Conservation (phyloP, 2,329 filamentous ascomycete species). For the Aspergillus jensenii region DNA sequence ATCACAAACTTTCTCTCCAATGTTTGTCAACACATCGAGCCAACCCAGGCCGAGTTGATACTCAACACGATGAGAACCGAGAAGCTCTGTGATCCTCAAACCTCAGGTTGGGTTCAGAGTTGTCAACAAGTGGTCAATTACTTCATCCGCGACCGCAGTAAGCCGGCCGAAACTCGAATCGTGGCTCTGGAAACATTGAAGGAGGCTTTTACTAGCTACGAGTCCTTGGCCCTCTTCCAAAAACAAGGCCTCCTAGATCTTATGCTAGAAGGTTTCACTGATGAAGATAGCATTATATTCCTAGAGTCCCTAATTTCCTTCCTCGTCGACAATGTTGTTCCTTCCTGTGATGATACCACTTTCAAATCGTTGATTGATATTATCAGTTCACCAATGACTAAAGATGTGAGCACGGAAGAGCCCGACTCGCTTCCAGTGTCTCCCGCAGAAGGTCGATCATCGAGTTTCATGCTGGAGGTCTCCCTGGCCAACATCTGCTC, state of each 20-base stretch:
- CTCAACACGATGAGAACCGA: slow-evolving; percentile 35
- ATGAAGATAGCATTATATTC: slow-evolving; percentile 40
- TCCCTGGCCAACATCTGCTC: slow-evolving; percentile 63
- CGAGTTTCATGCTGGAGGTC: slow-evolving; percentile 29
- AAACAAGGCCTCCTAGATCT: slow-evolving; percentile 33
- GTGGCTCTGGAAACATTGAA: slow-evolving; percentile 40
- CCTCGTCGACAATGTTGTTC: slow-evolving; percentile 33
- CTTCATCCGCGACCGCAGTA: slow-evolving; percentile 39
- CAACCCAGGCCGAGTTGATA: slow-evolving; percentile 40
- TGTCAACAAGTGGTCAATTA: slow-evolving; percentile 35
- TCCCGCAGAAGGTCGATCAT: slow-evolving; percentile 32
- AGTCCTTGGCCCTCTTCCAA: slow-evolving; percentile 31
- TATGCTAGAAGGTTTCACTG: slow-evolving; percentile 35
- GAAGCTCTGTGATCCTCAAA: slow-evolving; percentile 35
- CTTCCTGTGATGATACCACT: slow-evolving; percentile 28
- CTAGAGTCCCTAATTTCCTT: slow-evolving; percentile 41
- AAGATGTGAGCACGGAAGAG: slow-evolving; percentile 30
- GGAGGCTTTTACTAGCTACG: slow-evolving; percentile 36
- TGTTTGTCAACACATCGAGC: slow-evolving; percentile 36
- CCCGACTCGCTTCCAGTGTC: slow-evolving; percentile 41
- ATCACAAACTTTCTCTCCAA: slow-evolving; percentile 37
- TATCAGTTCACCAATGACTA: slow-evolving; percentile 36
- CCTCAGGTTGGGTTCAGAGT: slow-evolving; percentile 33
- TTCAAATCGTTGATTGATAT: slow-evolving; percentile 35
- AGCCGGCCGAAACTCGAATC: slow-evolving; percentile 41